Conservation (phyloP, 192 early-diverging fungal genomes). For the Rhizophagus prolifer region DNA sequence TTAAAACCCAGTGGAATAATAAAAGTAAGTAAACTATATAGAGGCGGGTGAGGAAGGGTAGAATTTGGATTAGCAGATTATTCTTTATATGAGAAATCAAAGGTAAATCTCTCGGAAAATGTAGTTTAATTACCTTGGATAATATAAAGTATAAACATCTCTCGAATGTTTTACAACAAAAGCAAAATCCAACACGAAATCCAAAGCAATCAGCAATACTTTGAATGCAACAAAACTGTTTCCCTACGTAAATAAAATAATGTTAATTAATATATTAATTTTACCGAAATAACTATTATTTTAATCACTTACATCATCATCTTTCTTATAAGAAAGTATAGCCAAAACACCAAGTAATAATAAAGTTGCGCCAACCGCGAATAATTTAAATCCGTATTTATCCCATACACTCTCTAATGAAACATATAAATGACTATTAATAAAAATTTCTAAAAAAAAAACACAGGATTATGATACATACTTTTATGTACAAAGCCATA, state of each 20-base stretch:
- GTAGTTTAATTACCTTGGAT: background rate
- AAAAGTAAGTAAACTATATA: background rate
- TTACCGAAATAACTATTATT: too few relatives aligned
- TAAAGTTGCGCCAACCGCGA: background rate
- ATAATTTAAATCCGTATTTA: background rate
- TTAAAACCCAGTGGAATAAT: background rate
- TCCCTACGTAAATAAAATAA: background rate
- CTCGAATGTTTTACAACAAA: background rate
- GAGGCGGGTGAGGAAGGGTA: background rate
- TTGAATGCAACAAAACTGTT: conserved; percentile 9
- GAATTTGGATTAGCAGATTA: background rate
- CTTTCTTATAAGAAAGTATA: background rate
- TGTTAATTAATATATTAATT: background rate
- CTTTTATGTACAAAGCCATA: conserved; percentile 6
- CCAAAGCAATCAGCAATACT: conserved; percentile 6
- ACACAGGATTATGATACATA: background rate
- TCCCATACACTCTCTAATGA: conserved; percentile 8
- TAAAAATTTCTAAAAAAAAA: background rate
- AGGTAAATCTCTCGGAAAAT: background rate
- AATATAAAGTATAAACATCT: background rate
- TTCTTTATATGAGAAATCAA: background rate
- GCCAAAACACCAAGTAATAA: background rate
- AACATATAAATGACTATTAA: background rate
- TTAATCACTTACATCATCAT: background rate
- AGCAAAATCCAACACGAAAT: background rate